Percentiles rank a stretch among this genome's conserved stretches.
These are phyloP conservation scores for Balansia obtecta DNA, from an alignment of 2,329 filamentous ascomycete species.

Conservation along the genomic window DNA sequence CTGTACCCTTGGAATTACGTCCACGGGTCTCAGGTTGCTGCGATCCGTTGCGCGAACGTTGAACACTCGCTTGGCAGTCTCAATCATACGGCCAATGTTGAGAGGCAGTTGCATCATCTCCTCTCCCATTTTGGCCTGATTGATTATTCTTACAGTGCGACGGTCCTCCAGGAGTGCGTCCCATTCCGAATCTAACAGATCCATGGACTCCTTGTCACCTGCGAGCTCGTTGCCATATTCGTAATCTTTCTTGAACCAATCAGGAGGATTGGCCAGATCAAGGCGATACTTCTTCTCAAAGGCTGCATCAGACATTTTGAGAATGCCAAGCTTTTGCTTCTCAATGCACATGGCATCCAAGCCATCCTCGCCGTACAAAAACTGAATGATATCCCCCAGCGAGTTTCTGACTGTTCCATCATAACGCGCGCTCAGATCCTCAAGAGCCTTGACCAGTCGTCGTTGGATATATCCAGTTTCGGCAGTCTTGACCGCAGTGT, in stretches of 20 bases:
- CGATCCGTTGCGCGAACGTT: conserved; percentile 74
- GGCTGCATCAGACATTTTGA: conserved; percentile 63
- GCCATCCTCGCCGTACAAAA: conserved; percentile 95
- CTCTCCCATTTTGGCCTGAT: conserved; percentile 57
- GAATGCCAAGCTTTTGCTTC: conserved; percentile 78
- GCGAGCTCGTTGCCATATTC: conserved; percentile 79
- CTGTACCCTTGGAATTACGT: conserved; percentile 72
- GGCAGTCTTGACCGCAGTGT: conserved; percentile 98
- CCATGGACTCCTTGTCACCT: conserved; percentile 79
- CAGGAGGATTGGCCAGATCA: conserved; percentile 48
- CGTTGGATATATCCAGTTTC: conserved; percentile 99
- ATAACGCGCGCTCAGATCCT: conserved; percentile 96
- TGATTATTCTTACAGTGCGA: conserved; percentile 57
- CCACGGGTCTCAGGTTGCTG: conserved; percentile 79
- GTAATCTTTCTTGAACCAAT: conserved; percentile 45
- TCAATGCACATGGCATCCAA: conserved; percentile 90
- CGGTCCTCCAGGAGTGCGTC: conserved; percentile 68
- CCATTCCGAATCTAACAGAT: conserved; percentile 78
- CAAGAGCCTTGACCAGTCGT: conserved; percentile 92
- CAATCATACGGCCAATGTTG: conserved; percentile 82
- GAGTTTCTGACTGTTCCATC: conserved; percentile 97
- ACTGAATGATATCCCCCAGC: conserved; percentile 89
- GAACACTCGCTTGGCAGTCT: conserved; percentile 82
- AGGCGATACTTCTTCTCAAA: conserved; percentile 77
- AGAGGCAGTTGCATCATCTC: conserved; percentile 84